Conservation (phyloP, 257 asterid genomes). For the Paraleonurus japonicus region DNA sequence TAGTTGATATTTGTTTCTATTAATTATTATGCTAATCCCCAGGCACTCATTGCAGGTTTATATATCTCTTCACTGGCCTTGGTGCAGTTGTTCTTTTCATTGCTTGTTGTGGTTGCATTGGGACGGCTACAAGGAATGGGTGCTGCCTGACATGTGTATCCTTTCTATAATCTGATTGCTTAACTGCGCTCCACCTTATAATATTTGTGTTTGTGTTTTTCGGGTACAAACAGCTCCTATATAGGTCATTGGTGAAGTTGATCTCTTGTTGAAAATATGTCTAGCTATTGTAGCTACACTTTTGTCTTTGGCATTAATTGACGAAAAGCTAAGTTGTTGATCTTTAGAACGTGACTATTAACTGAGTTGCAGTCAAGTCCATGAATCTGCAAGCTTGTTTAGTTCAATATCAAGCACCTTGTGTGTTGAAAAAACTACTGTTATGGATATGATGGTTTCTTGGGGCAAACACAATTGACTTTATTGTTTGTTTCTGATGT, state of each 20-base stretch:
- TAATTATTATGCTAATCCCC: conserved; percentile 15
- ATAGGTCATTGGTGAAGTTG: neutral
- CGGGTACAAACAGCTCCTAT: neutral
- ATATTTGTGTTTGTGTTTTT: neutral
- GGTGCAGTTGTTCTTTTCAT: conserved; percentile 70
- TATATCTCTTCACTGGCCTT: conserved; percentile 74
- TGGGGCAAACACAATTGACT: neutral
- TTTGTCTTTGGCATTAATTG: conserved; percentile 8
- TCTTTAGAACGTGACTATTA: neutral
- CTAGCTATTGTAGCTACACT: neutral
- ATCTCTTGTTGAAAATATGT: conserved; percentile 4
- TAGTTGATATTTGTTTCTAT: neutral
- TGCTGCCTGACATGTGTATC: conserved; percentile 97
- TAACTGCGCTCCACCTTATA: neutral
- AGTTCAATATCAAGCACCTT: neutral
- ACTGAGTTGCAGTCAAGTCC: neutral
- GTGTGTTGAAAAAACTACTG: neutral
- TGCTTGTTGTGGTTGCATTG: conserved; percentile 92
- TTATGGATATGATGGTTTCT: neutral
- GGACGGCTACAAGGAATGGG: conserved; percentile 65
- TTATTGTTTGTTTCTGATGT: neutral
- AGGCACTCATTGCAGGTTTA: conserved; percentile 66
- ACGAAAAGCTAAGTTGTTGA: neutral
- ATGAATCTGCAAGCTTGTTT: neutral
- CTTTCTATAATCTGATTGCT: conserved; percentile 32